phyloP scores from a whole-genome alignment of 192 early-diverging fungal species.

The Rhizophagus sp. region DNA sequence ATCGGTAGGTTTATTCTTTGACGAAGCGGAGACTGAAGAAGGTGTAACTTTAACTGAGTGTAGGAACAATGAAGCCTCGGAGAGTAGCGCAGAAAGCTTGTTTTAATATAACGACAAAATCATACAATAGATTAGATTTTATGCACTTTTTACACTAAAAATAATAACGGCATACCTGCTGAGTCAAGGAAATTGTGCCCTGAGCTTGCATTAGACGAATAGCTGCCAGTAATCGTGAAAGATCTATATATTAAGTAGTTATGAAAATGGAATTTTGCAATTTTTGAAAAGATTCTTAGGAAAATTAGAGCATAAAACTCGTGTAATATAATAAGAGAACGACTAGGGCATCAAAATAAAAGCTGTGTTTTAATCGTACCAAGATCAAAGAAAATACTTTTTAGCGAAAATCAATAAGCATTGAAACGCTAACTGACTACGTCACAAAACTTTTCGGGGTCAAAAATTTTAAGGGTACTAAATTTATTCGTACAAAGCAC shows the following conservation, averaged over 20 bases:
- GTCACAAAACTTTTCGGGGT: no score
- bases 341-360: no score
- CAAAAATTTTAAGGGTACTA: no score
- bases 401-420: no score
- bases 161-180: conserved; percentile 25
- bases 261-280: neutral
- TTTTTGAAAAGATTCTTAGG: no score
- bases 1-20: conserved; percentile 8
- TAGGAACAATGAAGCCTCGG: conserved; percentile 27
- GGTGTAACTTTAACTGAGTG: conserved; percentile 30
- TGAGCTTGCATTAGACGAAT: conserved; percentile 30
- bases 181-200: conserved; percentile 19
- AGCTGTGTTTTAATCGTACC: no score
- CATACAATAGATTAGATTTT: neutral
- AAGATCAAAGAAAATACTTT: no score
- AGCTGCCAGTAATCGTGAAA: neutral
- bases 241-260: neutral
- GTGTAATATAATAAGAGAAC: no score
- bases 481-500: no score
- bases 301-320: no score
- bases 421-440: no score
- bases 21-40: conserved; percentile 11
- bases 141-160: neutral
- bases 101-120: neutral
- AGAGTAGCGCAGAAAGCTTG: conserved; percentile 11